Percentiles rank a stretch among this genome's conserved stretches.
Evolutionary conservation across 2,329 filamentous ascomycete species (phyloP).

Genomic region (Epicoccum sorghinum): DNA sequence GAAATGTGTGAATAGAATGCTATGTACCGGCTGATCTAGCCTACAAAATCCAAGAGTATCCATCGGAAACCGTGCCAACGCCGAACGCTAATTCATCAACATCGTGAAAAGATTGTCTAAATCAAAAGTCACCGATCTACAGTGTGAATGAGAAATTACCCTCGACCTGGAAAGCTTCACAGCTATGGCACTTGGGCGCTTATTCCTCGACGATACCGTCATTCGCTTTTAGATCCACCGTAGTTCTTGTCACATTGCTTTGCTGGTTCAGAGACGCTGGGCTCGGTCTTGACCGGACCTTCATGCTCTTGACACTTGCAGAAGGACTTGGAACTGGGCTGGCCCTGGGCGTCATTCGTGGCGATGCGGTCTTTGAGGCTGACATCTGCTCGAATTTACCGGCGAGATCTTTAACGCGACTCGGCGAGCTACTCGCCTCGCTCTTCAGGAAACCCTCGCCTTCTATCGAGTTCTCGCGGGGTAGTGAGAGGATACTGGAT

Average conservation of each 20-base stretch:
- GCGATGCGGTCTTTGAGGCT: neutral
- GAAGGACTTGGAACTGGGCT: slow-evolving; percentile 16
- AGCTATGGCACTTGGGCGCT: neutral
- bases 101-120: neutral
- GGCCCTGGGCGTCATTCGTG: slow-evolving; percentile 8
- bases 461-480: slow-evolving; percentile 23
- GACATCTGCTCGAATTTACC: slow-evolving; percentile 39
- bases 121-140: neutral
- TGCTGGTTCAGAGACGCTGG: slow-evolving; percentile 18
- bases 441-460: slow-evolving; percentile 10
- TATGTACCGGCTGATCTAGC: neutral
- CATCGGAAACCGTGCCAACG: neutral
- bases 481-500: slow-evolving; percentile 34
- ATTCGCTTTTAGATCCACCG: slow-evolving; percentile 6
- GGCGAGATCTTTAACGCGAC: slow-evolving; percentile 38
- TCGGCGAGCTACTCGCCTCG: slow-evolving; percentile 17
- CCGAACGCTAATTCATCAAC: neutral
- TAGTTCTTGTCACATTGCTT: slow-evolving; percentile 1
- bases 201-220: slow-evolving; percentile 5
- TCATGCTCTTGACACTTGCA: slow-evolving; percentile 21
- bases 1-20: neutral
- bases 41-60: no score
- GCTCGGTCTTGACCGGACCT: slow-evolving; percentile 30
- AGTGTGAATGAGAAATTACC: neutral
- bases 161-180: no score